Percentiles rank a stretch among this genome's conserved stretches.
Conservation (phyloP, 192 early-diverging fungal genomes). For the Backusella mclennaniae region DNA sequence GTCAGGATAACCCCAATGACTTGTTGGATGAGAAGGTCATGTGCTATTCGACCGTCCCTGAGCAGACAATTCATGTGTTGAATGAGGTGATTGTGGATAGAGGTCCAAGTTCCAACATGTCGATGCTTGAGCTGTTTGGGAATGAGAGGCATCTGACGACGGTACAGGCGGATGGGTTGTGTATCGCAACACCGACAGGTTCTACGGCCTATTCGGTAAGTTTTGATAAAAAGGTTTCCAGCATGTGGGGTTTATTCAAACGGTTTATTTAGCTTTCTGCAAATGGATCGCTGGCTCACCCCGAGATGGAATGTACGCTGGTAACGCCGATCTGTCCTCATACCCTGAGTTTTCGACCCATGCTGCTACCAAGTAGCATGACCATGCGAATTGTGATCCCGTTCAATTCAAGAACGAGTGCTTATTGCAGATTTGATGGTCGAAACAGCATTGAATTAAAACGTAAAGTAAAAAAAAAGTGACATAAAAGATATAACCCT, state of each 20-base stretch:
- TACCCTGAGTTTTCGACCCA: constrained; percentile 91
- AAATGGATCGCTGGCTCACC: constrained; percentile 91
- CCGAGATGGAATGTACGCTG: constrained; percentile 84
- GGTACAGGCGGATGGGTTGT: constrained; percentile 94
- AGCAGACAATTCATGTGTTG: constrained; percentile 81
- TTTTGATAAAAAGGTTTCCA: too few species aligned
- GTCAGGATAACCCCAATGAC: constrained; percentile 12
- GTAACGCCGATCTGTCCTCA: constrained; percentile 93
- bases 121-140: constrained; percentile 80
- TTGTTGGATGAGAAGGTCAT: constrained; percentile 38
- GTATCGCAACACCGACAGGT: constrained; percentile 92
- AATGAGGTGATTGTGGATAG: constrained; percentile 95
- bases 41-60: constrained; percentile 54
- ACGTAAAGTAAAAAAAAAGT: constrained; percentile 38
- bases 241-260: too few species aligned
- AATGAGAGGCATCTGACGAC: constrained; percentile 86
- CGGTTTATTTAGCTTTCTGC: constrained; percentile 61
- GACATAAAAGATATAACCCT: not conserved
- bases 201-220: constrained; percentile 79
- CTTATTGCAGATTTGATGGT: constrained; percentile 94
- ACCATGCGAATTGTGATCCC: constrained; percentile 84
- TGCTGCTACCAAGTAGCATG: constrained; percentile 90
- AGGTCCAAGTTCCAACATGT: constrained; percentile 88
- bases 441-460: constrained; percentile 84
- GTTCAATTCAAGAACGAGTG: constrained; percentile 73